Conservation (phyloP, 139 green algal genomes). For the Yamagishiella unicocca region DNA sequence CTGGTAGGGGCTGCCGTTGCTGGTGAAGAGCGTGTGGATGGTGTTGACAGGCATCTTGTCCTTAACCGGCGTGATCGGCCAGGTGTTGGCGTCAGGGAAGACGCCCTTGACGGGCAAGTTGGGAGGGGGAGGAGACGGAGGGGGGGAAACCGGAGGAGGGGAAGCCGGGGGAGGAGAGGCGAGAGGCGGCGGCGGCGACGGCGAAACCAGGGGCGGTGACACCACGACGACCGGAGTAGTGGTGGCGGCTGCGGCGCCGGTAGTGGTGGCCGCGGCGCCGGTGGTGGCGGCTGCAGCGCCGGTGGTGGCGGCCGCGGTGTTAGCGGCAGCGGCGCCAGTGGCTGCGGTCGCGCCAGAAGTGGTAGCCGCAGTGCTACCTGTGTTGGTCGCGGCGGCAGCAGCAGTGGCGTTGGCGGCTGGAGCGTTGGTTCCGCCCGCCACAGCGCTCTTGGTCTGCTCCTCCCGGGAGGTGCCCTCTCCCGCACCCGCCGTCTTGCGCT, state of each 20-base stretch:
- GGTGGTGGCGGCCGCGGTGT: background rate
- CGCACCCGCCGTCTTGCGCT: background rate
- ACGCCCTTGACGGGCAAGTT: background rate
- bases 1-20: slow-evolving; percentile 90
- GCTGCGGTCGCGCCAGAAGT: background rate
- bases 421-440: background rate
- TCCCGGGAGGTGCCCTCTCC: background rate
- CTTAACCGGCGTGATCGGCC: slow-evolving; percentile 43
- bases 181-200: background rate
- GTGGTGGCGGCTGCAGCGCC: background rate
- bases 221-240: background rate
- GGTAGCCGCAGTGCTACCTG: background rate
- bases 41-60: slow-evolving; percentile 59
- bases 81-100: slow-evolving; percentile 42
- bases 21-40: slow-evolving; percentile 92
- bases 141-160: background rate
- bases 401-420: background rate
- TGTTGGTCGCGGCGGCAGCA: background rate
- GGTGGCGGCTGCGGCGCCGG: background rate
- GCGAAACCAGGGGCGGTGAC: background rate
- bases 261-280: background rate
- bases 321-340: background rate
- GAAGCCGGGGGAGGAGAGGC: background rate
- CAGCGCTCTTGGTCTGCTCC: slow-evolving; percentile 20
- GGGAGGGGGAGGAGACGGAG: background rate